phyloP scores from a whole-genome alignment of 768 basidiomycete species.

The Glaciozyma antarctica region DNA sequence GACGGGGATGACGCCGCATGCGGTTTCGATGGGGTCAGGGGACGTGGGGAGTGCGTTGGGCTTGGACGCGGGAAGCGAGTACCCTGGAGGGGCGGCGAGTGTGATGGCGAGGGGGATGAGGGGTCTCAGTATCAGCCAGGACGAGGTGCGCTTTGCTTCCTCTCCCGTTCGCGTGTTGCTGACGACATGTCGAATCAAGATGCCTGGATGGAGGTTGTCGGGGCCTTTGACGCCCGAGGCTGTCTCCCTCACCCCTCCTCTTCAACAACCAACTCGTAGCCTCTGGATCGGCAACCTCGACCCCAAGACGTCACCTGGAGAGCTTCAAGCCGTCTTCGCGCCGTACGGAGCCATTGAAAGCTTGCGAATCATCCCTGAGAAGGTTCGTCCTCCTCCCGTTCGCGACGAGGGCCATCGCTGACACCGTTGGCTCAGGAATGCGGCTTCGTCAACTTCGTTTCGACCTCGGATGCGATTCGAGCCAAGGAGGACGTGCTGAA shows the following conservation, averaged over 20 bases:
- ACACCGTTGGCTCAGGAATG: slow-evolving; percentile 58
- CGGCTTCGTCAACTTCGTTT: slow-evolving; percentile 97
- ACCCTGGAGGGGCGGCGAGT: slow-evolving; percentile 10
- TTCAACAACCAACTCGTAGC: slow-evolving; percentile 87
- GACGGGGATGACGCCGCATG: slow-evolving; percentile 5
- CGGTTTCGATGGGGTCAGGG: not conserved
- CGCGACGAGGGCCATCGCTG: slow-evolving; percentile 1
- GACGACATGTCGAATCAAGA: not conserved
- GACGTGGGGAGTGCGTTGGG: not conserved
- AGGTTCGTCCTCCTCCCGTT: slow-evolving; percentile 49
- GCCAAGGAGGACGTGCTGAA: slow-evolving; percentile 97
- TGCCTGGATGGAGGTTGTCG: not conserved
- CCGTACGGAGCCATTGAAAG: slow-evolving; percentile 97
- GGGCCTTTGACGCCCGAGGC: slow-evolving; percentile 30
- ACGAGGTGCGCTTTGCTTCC: not conserved
- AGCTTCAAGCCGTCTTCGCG: slow-evolving; percentile 89
- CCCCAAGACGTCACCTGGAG: slow-evolving; percentile 84
- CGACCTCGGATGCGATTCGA: slow-evolving; percentile 83
- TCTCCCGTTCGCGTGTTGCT: slow-evolving; percentile 1
- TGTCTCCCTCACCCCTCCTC: slow-evolving; percentile 52
- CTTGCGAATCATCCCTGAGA: slow-evolving; percentile 86
- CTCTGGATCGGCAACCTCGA: slow-evolving; percentile 98
- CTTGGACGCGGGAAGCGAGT: not conserved
- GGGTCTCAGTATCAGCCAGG: slow-evolving; percentile 8
- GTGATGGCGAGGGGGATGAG: slow-evolving; percentile 25